These are phyloP conservation scores for Pleurotus giganteus DNA, from an alignment of 768 basidiomycete species.

Conservation along the genomic window DNA sequence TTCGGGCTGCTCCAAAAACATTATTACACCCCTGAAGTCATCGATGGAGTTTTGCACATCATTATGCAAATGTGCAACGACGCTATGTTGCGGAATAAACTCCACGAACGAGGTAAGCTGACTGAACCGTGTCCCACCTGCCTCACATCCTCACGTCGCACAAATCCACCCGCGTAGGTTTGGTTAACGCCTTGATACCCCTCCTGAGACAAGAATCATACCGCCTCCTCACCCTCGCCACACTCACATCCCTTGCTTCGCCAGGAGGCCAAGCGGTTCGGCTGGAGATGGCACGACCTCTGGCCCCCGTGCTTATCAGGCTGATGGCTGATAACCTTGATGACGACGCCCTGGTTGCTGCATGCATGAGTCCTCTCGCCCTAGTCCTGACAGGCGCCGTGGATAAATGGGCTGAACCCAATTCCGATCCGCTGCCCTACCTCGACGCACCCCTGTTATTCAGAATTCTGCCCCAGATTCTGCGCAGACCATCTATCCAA, in stretches of 20 bases:
- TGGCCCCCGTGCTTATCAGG: slow-evolving; percentile 38
- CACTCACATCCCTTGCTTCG: slow-evolving; percentile 56
- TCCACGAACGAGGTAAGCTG: no score
- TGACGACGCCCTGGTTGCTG: slow-evolving; percentile 46
- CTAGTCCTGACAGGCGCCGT: slow-evolving; percentile 48
- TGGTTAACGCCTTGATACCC: no score
- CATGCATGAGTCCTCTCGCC: slow-evolving; percentile 47
- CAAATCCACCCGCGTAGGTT: no score
- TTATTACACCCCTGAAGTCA: slow-evolving; percentile 46
- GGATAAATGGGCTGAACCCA: slow-evolving; percentile 27
- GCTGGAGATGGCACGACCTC: slow-evolving; percentile 47
- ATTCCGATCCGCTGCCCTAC: slow-evolving; percentile 33
- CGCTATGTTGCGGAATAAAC: no score
- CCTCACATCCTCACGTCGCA: no score
- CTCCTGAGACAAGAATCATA: slow-evolving; percentile 46
- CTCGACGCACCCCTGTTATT: slow-evolving; percentile 45
- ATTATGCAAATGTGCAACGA: no score
- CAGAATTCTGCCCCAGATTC: slow-evolving; percentile 36
- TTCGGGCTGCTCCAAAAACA: slow-evolving; percentile 45
- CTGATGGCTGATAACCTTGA: slow-evolving; percentile 46
- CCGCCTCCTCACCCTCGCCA: slow-evolving; percentile 50
- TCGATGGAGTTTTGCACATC: slow-evolving; percentile 63
- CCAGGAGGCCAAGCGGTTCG: slow-evolving; percentile 55
- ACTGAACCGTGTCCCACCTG: no score
- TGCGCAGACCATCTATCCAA: slow-evolving; percentile 41